Percentiles rank a stretch among this genome's conserved stretches.
phyloP scores from a whole-genome alignment of 2,329 filamentous ascomycete species.

The Fusarium anthophilum region DNA sequence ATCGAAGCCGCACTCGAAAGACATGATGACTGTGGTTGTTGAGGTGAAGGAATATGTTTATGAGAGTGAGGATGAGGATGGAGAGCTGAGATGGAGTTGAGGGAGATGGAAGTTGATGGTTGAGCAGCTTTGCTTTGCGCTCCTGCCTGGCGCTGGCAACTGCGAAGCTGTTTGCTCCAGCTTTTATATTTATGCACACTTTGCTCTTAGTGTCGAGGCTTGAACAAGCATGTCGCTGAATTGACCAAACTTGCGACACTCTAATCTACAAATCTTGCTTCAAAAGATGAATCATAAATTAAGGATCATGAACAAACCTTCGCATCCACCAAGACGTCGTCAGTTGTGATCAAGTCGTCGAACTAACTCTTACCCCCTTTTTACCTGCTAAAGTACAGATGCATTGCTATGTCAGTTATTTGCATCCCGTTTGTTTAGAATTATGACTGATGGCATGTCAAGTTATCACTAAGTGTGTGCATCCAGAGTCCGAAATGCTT shows the following conservation, averaged over 20 bases:
- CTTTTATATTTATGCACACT: no score
- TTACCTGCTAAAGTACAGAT: accelerated
- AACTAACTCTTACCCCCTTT: neutral
- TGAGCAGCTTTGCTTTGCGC: neutral
- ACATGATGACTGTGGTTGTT: neutral
- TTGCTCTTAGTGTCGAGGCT: no score
- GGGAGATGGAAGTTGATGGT: neutral
- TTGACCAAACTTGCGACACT: neutral
- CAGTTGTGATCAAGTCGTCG: accelerated
- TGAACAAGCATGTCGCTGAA: neutral
- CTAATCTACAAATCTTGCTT: neutral
- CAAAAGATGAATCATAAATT: neutral
- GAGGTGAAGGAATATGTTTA: neutral
- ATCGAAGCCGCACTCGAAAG: conserved; percentile 7
- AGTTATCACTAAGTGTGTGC: neutral
- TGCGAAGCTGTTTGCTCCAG: neutral
- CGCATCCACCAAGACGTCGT: accelerated
- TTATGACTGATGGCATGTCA: neutral
- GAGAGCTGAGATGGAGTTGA: neutral
- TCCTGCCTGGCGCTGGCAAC: neutral
- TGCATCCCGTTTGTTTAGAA: neutral
- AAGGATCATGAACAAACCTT: neutral
- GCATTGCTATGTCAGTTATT: accelerated
- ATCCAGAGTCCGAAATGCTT: neutral
- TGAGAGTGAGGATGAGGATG: neutral